Percentiles rank a stretch among this genome's conserved stretches.
Evolutionary conservation across 2,329 filamentous ascomycete species (phyloP).

Genomic region (Nannizziopsis barbatae): DNA sequence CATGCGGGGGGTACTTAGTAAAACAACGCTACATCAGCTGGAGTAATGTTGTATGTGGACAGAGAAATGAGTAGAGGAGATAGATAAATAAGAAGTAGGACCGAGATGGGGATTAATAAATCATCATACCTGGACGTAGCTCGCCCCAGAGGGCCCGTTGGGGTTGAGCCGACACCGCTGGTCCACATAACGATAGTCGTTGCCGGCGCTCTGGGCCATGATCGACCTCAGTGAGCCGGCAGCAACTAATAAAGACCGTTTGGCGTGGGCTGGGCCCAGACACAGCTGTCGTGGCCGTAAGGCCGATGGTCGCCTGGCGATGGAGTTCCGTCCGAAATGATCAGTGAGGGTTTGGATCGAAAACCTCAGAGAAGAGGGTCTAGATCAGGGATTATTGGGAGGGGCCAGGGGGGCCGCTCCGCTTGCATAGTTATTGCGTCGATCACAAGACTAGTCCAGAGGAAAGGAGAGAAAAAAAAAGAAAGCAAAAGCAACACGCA

Average conservation of each 20-base stretch:
- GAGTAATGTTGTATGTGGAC: too few relatives aligned
- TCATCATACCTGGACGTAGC: too few relatives aligned
- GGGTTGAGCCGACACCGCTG: too few relatives aligned
- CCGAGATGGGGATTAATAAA: too few relatives aligned
- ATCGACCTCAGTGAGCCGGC: background rate
- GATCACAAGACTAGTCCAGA: background rate
- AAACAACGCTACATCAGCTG: too few relatives aligned
- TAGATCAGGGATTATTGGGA: slow-evolving; percentile 3
- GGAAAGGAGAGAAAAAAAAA: background rate
- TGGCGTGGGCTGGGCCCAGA: too few relatives aligned
- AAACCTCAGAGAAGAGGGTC: slow-evolving; percentile 2
- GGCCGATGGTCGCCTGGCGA: background rate
- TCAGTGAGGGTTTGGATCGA: too few relatives aligned
- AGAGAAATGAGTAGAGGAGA: too few relatives aligned
- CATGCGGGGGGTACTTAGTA: background rate
- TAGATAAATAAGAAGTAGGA: background rate
- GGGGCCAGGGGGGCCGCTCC: background rate
- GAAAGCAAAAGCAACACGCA: slow-evolving; percentile 17
- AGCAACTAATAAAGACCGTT: too few relatives aligned
- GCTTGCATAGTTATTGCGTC: slow-evolving; percentile 12
- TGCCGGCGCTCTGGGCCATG: slow-evolving; percentile 1
- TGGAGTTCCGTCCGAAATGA: too few relatives aligned
- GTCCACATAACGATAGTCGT: background rate
- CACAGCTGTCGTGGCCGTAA: background rate
- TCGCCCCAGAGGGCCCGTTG: too few relatives aligned